Evolutionary conservation across 208 protist species (phyloP).

Genomic region (Angomonas ambiguus): DNA sequence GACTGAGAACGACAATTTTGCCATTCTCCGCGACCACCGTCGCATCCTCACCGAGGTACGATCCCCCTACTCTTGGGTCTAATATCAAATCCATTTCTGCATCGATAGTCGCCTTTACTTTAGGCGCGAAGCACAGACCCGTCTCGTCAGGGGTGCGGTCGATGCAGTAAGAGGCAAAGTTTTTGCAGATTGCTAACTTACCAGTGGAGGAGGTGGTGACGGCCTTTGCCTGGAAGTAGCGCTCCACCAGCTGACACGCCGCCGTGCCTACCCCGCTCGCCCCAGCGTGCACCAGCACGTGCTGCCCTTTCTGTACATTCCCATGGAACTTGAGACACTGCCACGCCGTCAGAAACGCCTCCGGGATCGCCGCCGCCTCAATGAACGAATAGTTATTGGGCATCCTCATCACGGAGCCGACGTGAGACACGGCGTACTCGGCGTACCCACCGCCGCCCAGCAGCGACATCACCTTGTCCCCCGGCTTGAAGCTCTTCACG

Average conservation of each 20-base stretch:
- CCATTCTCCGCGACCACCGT: constrained; percentile 61
- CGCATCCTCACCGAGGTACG: constrained; percentile 62
- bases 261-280: constrained; percentile 89
- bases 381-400: constrained; percentile 79
- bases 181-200: constrained; percentile 78
- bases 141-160: constrained; percentile 61
- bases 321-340: constrained; percentile 79
- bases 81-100: constrained; percentile 63
- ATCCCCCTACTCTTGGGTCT: constrained; percentile 74
- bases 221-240: constrained; percentile 63
- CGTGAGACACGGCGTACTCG: constrained; percentile 80
- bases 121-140: constrained; percentile 61
- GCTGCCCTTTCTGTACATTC: constrained; percentile 49
- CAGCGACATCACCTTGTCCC: constrained; percentile 85
- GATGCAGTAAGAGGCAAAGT: constrained; percentile 46
- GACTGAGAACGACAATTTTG: constrained; percentile 57
- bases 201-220: constrained; percentile 54
- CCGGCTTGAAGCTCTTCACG: constrained; percentile 68
- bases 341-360: constrained; percentile 91
- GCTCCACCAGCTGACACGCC: constrained; percentile 75
- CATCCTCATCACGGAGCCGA: constrained; percentile 73
- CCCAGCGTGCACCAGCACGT: constrained; percentile 84
- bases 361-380: constrained; percentile 87
- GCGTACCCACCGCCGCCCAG: constrained; percentile 90
- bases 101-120: constrained; percentile 48